Evolutionary conservation across 2,329 filamentous ascomycete species (phyloP).

Genomic region (Aspergillus tubingensis): DNA sequence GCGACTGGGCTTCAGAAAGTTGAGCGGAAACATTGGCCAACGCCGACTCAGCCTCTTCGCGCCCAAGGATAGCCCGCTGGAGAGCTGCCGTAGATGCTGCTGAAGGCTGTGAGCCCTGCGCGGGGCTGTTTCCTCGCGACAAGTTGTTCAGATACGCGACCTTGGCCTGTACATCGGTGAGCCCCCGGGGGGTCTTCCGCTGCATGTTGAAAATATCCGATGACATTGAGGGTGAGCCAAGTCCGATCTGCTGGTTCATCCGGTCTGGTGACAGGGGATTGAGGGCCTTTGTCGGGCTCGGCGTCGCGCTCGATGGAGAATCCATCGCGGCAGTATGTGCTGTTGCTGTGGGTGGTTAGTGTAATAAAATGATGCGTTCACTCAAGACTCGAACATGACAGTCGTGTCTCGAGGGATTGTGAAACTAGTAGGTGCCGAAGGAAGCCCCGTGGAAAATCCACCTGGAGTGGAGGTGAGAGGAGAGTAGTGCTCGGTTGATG

Average conservation of each 20-base stretch:
- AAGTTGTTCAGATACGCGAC: constrained; percentile 52
- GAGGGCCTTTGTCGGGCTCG: constrained; percentile 36
- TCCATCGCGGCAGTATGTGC: constrained; percentile 32
- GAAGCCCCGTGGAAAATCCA: not conserved
- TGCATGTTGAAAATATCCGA: constrained; percentile 39
- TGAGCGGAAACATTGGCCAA: constrained; percentile 37
- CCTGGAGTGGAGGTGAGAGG: not conserved
- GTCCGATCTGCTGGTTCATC: constrained; percentile 50
- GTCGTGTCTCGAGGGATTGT: not conserved
- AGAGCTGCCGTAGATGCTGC: constrained; percentile 47
- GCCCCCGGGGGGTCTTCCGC: constrained; percentile 37
- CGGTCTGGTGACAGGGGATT: constrained; percentile 51
- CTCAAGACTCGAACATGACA: constrained; percentile 4
- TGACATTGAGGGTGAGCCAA: constrained; percentile 42
- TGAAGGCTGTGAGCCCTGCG: constrained; percentile 24
- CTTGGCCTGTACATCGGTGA: constrained; percentile 51
- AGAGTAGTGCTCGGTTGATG: constrained; percentile 8
- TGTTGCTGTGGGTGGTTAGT: not conserved
- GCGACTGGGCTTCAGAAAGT: constrained; percentile 45
- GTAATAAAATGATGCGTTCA: not conserved
- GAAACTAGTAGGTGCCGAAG: not conserved
- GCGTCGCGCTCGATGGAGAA: constrained; percentile 36
- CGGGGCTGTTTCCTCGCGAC: constrained; percentile 38
- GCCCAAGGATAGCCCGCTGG: constrained; percentile 47
- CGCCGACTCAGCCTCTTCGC: constrained; percentile 49